Base-by-base conservation (phyloP, 352 stramenopile genomes). In the Lagenidium sp. region DNA sequence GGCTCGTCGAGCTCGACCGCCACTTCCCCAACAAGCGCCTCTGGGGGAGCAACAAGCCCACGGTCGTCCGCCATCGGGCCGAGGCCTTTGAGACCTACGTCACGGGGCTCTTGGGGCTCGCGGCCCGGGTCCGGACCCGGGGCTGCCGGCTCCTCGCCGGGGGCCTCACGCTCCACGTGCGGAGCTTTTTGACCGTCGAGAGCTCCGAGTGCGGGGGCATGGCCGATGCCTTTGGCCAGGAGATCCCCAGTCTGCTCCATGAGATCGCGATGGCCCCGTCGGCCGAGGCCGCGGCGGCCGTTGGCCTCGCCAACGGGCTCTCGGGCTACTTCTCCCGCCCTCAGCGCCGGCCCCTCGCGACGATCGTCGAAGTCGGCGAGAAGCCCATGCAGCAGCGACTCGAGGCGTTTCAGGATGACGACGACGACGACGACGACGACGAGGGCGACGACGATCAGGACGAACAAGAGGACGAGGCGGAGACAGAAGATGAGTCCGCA, bases 101-200 rank as follows among this genome's bases (percentile, higher is more conserved):
- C 15, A 45, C 74, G 7, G 71, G 63, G 0, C 64, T 86, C 12
- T 40, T 89, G 23, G 60, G 54, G 12, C 63, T 86, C 21, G 68
- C 57, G 11, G 77, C 71, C 13, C 70, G 61, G 35, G 43, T 66
- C 20, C 75, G 70, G 19, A 66, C 56, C 19, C 76, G 74, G 41
- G 70, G 63, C 42, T 89, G 76, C 47, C 59, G 57, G 8, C 60
- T 82, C 11, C 63, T 89, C 28, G 47, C 63, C 22, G 42, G 65
- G 30, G 56, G 61, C 36, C 80, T 82, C 31, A 60, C 63, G 12
- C 55, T 77, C 20, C 70, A 83, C 36, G 36, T 85, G 20, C 60
- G 73, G 10, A 72, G 54, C 6, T 89, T 89, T 46, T 41, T 89
- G 16, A 82, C 67, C 8, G 63, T 59, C 15, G 76, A 80, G 22